phyloP scores from a whole-genome alignment of 179 eudicot species.

The Drosera spatulata region DNA sequence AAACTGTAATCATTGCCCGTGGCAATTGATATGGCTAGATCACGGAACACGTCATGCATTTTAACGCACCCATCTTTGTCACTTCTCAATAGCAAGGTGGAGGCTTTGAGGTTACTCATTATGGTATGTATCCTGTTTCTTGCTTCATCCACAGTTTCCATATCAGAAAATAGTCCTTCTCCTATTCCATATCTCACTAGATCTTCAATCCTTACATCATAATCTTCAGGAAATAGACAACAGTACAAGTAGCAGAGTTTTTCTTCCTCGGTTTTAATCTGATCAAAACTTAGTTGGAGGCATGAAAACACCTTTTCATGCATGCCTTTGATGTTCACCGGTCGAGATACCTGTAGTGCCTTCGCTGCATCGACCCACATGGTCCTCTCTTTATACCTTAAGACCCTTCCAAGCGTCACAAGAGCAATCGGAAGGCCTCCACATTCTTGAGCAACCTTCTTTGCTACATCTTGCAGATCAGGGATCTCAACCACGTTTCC shows the following conservation, averaged over 20 bases:
- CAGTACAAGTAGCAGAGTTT: constrained; percentile 19
- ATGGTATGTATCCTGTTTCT: too few species aligned
- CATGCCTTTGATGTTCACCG: constrained; percentile 23
- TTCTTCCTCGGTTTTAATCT: constrained; percentile 18
- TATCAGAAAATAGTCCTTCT: constrained; percentile 18
- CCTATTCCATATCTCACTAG: constrained; percentile 26
- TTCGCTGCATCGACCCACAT: constrained; percentile 22
- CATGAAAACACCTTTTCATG: constrained; percentile 20
- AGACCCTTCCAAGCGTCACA: constrained; percentile 19
- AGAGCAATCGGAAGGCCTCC: constrained; percentile 38
- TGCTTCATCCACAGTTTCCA: too few species aligned
- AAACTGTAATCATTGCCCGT: constrained; percentile 18
- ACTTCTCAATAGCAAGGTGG: constrained; percentile 1
- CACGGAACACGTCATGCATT: too few species aligned
- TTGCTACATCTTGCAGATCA: constrained; percentile 13
- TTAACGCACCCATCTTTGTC: too few species aligned
- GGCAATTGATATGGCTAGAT: constrained; percentile 21
- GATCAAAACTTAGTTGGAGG: constrained; percentile 25
- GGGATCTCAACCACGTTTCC: constrained; percentile 13
- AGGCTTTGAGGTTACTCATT: constrained; percentile 17
- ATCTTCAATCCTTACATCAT: constrained; percentile 22
- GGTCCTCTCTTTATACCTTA: constrained; percentile 14
- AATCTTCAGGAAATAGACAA: constrained; percentile 29
- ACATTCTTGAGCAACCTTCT: constrained; percentile 23
- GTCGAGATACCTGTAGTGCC: constrained; percentile 18